phyloP scores from a whole-genome alignment of 1,284 basidiomycete species.

The Cryptococcus floricola region DNA sequence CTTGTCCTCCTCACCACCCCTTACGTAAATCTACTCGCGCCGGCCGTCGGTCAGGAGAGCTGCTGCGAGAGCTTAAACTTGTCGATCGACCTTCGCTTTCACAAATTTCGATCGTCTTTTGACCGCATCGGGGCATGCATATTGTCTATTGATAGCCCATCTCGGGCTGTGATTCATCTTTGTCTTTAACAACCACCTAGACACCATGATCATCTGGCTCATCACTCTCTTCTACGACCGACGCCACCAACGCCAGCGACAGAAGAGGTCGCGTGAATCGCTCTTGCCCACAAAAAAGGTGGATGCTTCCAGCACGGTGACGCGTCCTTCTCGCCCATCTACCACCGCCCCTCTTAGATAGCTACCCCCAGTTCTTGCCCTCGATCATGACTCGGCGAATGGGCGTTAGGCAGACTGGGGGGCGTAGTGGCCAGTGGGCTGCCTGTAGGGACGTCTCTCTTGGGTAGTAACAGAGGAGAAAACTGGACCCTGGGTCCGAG shows the following conservation, averaged over 20 bases:
- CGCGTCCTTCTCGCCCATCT: neutral
- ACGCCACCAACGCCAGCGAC: neutral
- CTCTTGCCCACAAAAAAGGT: neutral
- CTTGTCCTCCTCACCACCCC: too few species aligned
- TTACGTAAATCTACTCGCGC: too few species aligned
- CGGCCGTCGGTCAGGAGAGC: too few species aligned
- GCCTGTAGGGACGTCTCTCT: neutral
- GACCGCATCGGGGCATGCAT: too few species aligned
- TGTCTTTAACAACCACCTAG: neutral
- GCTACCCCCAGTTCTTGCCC: neutral
- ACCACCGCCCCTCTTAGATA: neutral
- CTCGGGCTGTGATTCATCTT: too few species aligned
- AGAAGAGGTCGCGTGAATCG: neutral
- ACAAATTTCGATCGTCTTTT: too few species aligned
- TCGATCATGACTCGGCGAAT: neutral
- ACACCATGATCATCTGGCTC: slow-evolving; percentile 7
- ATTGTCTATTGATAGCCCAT: too few species aligned
- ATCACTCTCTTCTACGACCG: slow-evolving; percentile 5
- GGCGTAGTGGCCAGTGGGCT: neutral
- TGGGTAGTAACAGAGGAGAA: neutral
- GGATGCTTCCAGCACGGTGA: neutral
- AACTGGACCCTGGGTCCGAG: slow-evolving; percentile 1
- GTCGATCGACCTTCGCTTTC: too few species aligned
- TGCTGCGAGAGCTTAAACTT: too few species aligned
- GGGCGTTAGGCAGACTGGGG: neutral